phyloP scores from a whole-genome alignment of 2,329 filamentous ascomycete genomes.

The Neonectria coccinea region DNA sequence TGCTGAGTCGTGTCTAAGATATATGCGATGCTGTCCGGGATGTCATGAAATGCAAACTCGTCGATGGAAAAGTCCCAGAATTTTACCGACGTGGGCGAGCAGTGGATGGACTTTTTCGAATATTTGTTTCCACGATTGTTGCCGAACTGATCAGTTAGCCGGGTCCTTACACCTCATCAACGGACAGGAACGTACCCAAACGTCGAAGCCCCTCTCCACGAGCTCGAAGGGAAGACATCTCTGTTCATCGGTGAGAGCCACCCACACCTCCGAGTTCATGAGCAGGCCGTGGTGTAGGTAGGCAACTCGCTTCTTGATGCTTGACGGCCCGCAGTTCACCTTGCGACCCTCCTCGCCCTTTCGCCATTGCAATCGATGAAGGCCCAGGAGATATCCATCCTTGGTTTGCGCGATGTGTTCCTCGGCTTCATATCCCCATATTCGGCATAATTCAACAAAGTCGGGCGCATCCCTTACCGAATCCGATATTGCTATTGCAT shows the following conservation, averaged over 20 bases:
- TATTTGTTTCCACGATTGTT: conserved; percentile 99
- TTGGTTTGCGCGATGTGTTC: conserved; percentile 96
- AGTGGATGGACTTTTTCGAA: conserved; percentile 89
- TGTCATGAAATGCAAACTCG: conserved; percentile 97
- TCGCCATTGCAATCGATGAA: conserved; percentile 87
- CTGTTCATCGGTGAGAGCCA: conserved; percentile 87
- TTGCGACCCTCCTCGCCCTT: conserved; percentile 83
- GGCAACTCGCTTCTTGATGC: conserved; percentile 83
- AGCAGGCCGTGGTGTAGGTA: conserved; percentile 96
- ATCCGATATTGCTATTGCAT: conserved; percentile 74
- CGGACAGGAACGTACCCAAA: conserved; percentile 75
- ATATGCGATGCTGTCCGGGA: conserved; percentile 93
- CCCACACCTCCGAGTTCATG: conserved; percentile 99
- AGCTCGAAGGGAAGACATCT: conserved; percentile 89
- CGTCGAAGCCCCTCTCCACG: conserved; percentile 92
- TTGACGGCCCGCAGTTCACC: conserved; percentile 78
- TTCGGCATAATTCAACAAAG: conserved; percentile 91
- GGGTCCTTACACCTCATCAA: not conserved
- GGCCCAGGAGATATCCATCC: conserved; percentile 91
- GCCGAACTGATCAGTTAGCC: conserved; percentile 71
- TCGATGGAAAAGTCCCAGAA: conserved; percentile 99
- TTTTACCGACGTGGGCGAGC: conserved; percentile 76
- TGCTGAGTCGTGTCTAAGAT: conserved; percentile 87
- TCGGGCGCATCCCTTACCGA: conserved; percentile 88
- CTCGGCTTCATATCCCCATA: conserved; percentile 93